Conservation (phyloP, 2,329 filamentous ascomycete genomes). For the Trichoderma sp. region DNA sequence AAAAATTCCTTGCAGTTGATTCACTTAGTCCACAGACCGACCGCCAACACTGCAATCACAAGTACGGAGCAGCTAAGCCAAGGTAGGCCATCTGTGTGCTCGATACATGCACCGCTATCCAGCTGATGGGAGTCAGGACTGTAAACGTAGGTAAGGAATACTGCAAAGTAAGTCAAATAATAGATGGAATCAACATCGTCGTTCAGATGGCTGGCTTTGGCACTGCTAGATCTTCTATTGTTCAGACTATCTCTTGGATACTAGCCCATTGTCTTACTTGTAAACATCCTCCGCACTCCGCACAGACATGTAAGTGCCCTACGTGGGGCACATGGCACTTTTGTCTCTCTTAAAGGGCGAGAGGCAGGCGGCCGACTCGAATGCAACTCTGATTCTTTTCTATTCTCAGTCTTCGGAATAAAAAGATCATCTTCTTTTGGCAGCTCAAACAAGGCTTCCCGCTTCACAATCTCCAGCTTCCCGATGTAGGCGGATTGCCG, state of each 20-base stretch:
- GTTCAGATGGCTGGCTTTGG: not conserved
- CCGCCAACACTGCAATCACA: not conserved
- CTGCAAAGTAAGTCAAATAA: not conserved
- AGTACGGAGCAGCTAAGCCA: not conserved
- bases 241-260: not conserved
- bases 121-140: not conserved
- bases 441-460: not conserved
- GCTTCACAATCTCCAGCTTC: slow-evolving; percentile 1
- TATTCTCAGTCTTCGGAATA: not conserved
- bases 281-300: not conserved
- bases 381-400: not conserved
- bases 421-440: slow-evolving; percentile 1
- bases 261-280: not conserved
- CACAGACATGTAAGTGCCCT: not conserved
- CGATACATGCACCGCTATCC: not conserved
- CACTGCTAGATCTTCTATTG: not conserved
- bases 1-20: slow-evolving; percentile 18
- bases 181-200: not conserved
- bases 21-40: not conserved
- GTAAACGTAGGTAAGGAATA: not conserved
- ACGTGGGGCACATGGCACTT: slow-evolving; percentile 15
- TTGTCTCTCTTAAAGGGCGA: not conserved
- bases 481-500: slow-evolving; percentile 18
- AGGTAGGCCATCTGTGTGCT: not conserved
- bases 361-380: not conserved